A percentile compares a stretch with the other conserved stretches of the same genome.
These are phyloP conservation scores for Euclidium syriacum DNA, from an alignment of 345 rosid species.

Conservation along the genomic window DNA sequence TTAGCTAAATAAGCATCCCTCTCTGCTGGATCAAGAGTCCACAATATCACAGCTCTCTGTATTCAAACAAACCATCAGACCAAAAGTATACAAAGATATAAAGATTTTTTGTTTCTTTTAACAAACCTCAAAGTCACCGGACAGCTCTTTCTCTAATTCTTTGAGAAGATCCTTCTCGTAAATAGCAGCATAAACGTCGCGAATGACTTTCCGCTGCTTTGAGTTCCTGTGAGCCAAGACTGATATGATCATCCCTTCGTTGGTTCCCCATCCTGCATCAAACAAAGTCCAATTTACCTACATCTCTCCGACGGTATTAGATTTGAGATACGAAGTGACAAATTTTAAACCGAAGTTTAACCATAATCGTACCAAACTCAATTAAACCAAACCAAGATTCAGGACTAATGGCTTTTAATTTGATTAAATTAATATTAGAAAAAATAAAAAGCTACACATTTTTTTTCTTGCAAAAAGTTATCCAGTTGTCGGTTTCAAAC, in stretches of 20 bases:
- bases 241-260: conserved; percentile 67
- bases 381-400: not conserved
- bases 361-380: not conserved
- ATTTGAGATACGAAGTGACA: not conserved
- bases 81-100: not conserved
- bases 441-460: too few species aligned
- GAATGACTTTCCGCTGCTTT: conserved; percentile 57
- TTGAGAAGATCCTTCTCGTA: conserved; percentile 72
- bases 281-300: too few species aligned
- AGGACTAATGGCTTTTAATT: not conserved
- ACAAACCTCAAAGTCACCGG: conserved; percentile 81
- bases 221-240: conserved; percentile 83
- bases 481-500: too few species aligned
- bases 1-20: conserved; percentile 77
- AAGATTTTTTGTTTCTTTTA: not conserved
- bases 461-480: too few species aligned
- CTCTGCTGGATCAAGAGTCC: conserved; percentile 71
- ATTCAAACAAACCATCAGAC: not conserved
- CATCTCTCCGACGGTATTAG: too few species aligned
- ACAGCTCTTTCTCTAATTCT: conserved; percentile 61
- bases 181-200: conserved; percentile 51
- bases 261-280: conserved; percentile 87
- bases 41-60: conserved; percentile 60
- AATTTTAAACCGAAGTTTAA: not conserved
- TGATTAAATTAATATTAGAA: too few species aligned